Base-by-base conservation (phyloP, 2,329 filamentous ascomycete species). In the Diaporthe australafricana region DNA sequence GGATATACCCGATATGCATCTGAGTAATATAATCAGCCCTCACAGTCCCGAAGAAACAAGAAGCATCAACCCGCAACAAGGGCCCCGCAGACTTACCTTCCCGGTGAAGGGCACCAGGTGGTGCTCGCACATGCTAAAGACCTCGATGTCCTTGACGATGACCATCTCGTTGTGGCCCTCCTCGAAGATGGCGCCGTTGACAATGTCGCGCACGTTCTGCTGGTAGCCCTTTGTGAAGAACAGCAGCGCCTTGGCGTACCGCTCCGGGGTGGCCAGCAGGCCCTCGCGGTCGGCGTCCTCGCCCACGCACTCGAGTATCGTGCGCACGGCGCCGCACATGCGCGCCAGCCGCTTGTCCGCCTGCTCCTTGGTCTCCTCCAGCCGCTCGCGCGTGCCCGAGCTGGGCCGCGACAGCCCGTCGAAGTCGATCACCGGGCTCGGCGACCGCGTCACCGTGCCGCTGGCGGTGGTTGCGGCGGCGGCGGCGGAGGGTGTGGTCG, bases 1-100 rank as follows among this genome's bases (percentile, higher is more conserved):
- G 96, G 75, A 99, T 98, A 83, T 99, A 99, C 72, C 95, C 96
- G 77, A 99, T 98, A 84, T 99, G 96, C 94, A 99, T 98, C 94
- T 97, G 76, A n/a, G 20, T 7, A 66, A 3, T 1, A 9, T 22
- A 3, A 8, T 65, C 14, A 72, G 71, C 42, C 22, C 14, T 6
- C 20, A 12, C 11, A 7, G 1, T 0, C 20, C 30, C n/a, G 35
- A 48, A 0, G 2, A 5, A 1, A 27, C n/a, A 20, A n/a, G 16
- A 55, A 12, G n/a, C 9, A 20, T 14, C 16, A n/a, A 9, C 8
- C 17, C 30, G 6, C n/a, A 1, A 27, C 1, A 17, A n/a, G n/a
- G 32, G 1, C 14, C 16, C n/a, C 1, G 25, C 20, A 20, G 25
- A 74, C 81, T 63, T 86, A 95, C 94, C 90, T 98, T 98, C 78